These are phyloP conservation scores for Monosporascus sp. DNA, from an alignment of 2,329 filamentous ascomycete species.

Conservation along the genomic window DNA sequence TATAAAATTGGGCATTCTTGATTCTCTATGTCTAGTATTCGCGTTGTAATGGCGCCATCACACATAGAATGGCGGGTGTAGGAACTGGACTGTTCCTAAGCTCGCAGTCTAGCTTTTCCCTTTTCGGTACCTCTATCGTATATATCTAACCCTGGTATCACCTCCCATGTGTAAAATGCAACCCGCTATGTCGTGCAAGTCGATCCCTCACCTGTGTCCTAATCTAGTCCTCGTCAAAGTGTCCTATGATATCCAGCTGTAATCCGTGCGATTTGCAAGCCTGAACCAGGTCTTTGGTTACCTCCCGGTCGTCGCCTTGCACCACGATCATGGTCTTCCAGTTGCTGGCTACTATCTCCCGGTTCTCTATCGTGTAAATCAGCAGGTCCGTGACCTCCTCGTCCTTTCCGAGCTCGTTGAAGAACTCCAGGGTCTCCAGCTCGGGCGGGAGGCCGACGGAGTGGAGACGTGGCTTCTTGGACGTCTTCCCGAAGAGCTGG, in stretches of 20 bases:
- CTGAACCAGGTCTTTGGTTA: slow-evolving; percentile 29
- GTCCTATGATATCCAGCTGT: slow-evolving; percentile 18
- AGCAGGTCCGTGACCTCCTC: slow-evolving; percentile 42
- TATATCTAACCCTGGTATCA: neutral
- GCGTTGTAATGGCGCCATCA: too few relatives aligned
- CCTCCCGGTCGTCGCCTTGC: slow-evolving; percentile 22
- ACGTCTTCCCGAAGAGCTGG: slow-evolving; percentile 40
- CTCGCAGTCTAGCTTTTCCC: neutral
- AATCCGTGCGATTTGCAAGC: slow-evolving; percentile 29
- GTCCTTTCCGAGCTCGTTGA: slow-evolving; percentile 39
- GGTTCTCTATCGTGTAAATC: slow-evolving; percentile 34
- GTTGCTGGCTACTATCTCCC: slow-evolving; percentile 30
- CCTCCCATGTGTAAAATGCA: neutral
- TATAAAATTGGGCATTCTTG: too few relatives aligned
- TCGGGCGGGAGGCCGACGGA: slow-evolving; percentile 42
- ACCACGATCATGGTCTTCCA: slow-evolving; percentile 33
- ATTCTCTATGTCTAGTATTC: too few relatives aligned
- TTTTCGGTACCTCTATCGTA: neutral
- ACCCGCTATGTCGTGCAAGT: neutral
- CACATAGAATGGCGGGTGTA: too few relatives aligned
- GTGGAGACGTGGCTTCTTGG: slow-evolving; percentile 38
- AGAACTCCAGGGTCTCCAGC: slow-evolving; percentile 40
- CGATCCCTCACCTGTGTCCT: neutral
- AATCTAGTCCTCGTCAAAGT: neutral
- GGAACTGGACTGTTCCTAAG: neutral